Evolutionary conservation across 305 asterid species (phyloP).

Genomic region (Fraxinus sp.): DNA sequence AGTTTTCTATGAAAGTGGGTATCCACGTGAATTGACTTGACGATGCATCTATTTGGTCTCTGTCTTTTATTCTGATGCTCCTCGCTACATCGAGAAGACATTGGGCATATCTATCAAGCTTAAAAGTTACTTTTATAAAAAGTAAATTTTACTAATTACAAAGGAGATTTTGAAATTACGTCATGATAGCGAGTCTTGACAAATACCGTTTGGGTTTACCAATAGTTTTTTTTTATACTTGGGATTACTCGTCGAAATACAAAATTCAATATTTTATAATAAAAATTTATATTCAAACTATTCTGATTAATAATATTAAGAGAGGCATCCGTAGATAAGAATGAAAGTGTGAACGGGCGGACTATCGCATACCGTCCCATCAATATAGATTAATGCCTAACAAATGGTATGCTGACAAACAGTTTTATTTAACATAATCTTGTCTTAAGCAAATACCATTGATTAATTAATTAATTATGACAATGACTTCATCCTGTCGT

Average conservation of each 20-base stretch:
- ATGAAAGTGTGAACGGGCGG: not conserved
- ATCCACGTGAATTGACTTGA: not conserved
- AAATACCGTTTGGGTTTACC: not conserved
- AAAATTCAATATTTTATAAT: not conserved
- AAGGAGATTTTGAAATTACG: not conserved
- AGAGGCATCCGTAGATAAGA: not conserved
- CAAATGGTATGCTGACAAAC: conserved; percentile 24
- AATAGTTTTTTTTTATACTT: not conserved
- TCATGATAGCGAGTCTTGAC: not conserved
- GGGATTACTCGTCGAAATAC: not conserved
- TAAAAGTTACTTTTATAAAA: not conserved
- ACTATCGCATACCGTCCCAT: conserved; percentile 10
- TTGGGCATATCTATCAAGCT: not conserved
- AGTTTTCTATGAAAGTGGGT: not conserved
- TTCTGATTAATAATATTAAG: not conserved
- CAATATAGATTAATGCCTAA: not conserved
- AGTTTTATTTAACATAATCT: conserved; percentile 6
- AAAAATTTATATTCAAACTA: not conserved
- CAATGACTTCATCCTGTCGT: conserved; percentile 18
- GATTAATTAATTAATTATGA: not conserved
- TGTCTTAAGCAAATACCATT: conserved; percentile 13
- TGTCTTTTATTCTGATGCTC: not conserved
- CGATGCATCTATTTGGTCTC: not conserved
- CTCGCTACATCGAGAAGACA: not conserved
- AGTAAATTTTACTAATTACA: not conserved